These are phyloP conservation scores for Phytophthora tubulina DNA, from an alignment of 352 stramenopile genomes.

Conservation along the genomic window DNA sequence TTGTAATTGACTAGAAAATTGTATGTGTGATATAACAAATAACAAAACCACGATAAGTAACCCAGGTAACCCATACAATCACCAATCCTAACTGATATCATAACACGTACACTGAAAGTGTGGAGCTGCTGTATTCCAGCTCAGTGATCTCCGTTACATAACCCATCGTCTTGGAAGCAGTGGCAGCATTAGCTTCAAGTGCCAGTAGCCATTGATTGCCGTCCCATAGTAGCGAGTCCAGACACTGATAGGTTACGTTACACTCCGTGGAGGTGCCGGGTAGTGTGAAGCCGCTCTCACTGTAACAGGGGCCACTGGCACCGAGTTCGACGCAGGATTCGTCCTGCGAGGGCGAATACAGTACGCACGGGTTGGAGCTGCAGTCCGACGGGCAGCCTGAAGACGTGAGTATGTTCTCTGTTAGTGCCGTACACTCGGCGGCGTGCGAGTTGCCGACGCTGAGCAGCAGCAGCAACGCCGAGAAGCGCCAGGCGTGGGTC, in stretches of 20 bases:
- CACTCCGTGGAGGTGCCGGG: constrained; percentile 37
- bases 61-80: constrained; percentile 18
- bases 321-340: constrained; percentile 38
- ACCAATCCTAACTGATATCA: constrained; percentile 6
- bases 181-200: constrained; percentile 36
- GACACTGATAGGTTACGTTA: constrained; percentile 69
- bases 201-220: constrained; percentile 51
- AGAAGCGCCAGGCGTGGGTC: constrained; percentile 16
- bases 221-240: constrained; percentile 53
- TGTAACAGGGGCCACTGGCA: constrained; percentile 49
- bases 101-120: constrained; percentile 55
- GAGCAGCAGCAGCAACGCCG: constrained; percentile 30
- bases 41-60: constrained; percentile 1
- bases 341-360: constrained; percentile 58
- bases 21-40: constrained; percentile 17
- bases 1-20: constrained; percentile 42
- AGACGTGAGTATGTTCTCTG: constrained; percentile 62
- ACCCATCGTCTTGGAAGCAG: constrained; percentile 47
- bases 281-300: constrained; percentile 38
- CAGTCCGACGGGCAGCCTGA: constrained; percentile 53
- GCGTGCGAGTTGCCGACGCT: constrained; percentile 5
- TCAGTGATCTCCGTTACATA: constrained; percentile 60
- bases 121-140: constrained; percentile 43
- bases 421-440: constrained; percentile 51
- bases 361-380: constrained; percentile 48